phyloP scores from a whole-genome alignment of 2,329 filamentous ascomycete species.

The Huntiella moniliformis region DNA sequence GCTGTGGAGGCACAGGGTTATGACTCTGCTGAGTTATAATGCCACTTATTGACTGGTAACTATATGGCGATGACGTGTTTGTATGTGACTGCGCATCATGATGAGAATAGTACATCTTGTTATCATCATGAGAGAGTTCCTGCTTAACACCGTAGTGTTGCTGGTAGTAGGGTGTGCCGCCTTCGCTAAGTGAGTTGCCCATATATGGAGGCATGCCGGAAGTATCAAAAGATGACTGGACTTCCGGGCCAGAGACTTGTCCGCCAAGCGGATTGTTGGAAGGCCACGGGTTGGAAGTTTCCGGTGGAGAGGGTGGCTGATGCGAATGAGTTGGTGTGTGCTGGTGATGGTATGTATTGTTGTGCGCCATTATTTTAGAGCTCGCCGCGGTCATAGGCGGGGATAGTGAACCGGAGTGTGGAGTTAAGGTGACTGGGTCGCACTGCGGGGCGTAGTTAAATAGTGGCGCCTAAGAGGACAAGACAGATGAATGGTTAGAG shows the following conservation, averaged over 20 bases:
- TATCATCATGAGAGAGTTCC: neutral
- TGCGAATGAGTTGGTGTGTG: conserved; percentile 27
- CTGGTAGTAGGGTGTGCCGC: conserved; percentile 1
- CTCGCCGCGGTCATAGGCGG: conserved; percentile 27
- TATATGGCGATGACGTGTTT: too few species aligned
- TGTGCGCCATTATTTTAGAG: conserved; percentile 8
- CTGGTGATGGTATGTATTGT: conserved; percentile 15
- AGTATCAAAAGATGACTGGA: too few species aligned
- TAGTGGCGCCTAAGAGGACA: conserved; percentile 14
- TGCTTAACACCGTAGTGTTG: neutral
- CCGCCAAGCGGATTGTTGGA: too few species aligned
- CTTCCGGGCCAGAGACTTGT: too few species aligned
- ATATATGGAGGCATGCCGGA: conserved; percentile 13
- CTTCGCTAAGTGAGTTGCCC: neutral
- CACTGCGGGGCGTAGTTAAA: conserved; percentile 20
- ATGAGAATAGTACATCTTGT: conserved; percentile 2
- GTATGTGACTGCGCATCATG: conserved; percentile 1
- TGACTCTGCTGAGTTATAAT: too few species aligned
- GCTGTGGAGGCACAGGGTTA: too few species aligned
- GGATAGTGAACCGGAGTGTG: conserved; percentile 19
- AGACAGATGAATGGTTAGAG: neutral
- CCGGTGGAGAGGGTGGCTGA: too few species aligned
- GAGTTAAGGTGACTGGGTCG: conserved; percentile 18
- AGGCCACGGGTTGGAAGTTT: too few species aligned
- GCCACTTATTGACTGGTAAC: too few species aligned